Evolutionary conservation across 768 basidiomycete genomes (phyloP), one percentile per base, ranked within the genome.

Genomic region (Pulveroboletus sp.): DNA sequence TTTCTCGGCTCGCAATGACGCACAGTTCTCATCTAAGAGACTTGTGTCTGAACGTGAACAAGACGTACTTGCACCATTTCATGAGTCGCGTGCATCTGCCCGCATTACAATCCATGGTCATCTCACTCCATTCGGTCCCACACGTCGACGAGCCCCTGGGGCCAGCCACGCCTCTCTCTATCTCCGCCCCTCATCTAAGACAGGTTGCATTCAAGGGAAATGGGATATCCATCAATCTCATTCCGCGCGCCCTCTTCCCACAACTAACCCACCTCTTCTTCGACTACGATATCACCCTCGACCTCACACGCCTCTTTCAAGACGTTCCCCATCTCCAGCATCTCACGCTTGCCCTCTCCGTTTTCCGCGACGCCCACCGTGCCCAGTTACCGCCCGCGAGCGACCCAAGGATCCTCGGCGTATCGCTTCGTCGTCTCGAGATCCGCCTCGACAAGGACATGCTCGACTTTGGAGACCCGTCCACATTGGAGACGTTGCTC

Each of bases 261-360:
- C 59, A 62, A 11, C 51, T 66, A 35, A 59, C 64, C 2, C 51
- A 56, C 43, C 64, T 66, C 39, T 47, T 55, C 21, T 36, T 63
- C 12, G 56, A 65, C 36, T 59, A 57, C 17, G 17, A 37, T 35
- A 39, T 47, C 44, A 37, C 49, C 20, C 58, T 59, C 44, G 59
- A 66, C 32, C 50, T 64, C 27, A 39, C 47, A 20, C 25, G 35
- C 17, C 36, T 66, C 21, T 53, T 59, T 40, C 44, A 44, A 19
- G 61, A 66, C 40, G 56, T 51, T 47, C 10, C 41, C 2, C n/a
- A 46, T 25, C 48, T 66, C 21, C 35, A 51, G 7, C 43, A 56
- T 31, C 50, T 66, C 27, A 25, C 50, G 4, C 40, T 63, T 37
- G 17, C 48, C 13, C 51, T 60, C 34, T 49, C 50, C 2, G 44